A percentile compares a stretch with the other conserved stretches of the same genome.
Evolutionary conservation across 306 rosid species (phyloP).

Genomic region (Lathyrus oleraceus): DNA sequence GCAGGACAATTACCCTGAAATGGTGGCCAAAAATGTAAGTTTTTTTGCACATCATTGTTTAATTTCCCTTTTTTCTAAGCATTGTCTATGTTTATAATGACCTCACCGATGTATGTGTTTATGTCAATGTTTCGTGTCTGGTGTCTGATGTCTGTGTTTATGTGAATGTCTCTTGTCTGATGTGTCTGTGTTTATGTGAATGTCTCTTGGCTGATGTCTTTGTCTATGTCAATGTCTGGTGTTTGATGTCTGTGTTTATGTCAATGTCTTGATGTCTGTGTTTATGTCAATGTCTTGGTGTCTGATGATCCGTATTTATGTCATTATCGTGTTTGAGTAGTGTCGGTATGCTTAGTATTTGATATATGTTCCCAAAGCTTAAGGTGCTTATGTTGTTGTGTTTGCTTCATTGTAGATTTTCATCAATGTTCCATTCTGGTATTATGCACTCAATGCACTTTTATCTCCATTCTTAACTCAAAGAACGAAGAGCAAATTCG

Average conservation of each 20-base stretch:
- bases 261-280: too few relatives aligned
- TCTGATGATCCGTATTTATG: too few relatives aligned
- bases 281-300: too few relatives aligned
- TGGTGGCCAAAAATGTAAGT: slow-evolving; percentile 57
- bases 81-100: not conserved
- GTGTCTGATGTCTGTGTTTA: too few relatives aligned
- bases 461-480: slow-evolving; percentile 56
- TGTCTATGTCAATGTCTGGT: too few relatives aligned
- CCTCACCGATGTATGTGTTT: too few relatives aligned
- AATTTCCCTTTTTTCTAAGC: not conserved
- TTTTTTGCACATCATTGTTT: not conserved
- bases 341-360: not conserved
- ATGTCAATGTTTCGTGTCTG: too few relatives aligned
- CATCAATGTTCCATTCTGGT: slow-evolving; percentile 67
- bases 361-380: not conserved
- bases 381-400: slow-evolving; percentile 15
- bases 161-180: too few relatives aligned
- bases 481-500: slow-evolving; percentile 59
- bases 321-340: too few relatives aligned
- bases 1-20: slow-evolving; percentile 60
- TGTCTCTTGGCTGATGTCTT: too few relatives aligned
- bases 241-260: too few relatives aligned
- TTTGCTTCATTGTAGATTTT: slow-evolving; percentile 43
- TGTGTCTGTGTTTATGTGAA: too few relatives aligned
- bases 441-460: slow-evolving; percentile 53